Evolutionary conservation across 805 yeast species (phyloP).

Genomic region (Zygotorulaspora chibaensis): DNA sequence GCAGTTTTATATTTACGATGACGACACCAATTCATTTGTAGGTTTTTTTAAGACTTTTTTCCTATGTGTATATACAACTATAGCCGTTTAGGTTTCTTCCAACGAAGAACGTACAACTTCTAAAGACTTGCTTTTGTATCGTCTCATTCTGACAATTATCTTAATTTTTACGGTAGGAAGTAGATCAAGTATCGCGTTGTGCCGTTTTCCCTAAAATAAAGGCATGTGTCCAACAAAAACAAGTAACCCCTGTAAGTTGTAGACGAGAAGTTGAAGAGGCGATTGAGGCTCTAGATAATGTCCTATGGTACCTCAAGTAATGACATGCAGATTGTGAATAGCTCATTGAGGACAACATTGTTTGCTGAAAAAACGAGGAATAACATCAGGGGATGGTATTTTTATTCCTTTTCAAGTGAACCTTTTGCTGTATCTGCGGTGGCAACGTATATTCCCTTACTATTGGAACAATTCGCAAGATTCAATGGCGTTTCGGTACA

Average conservation of each 20-base stretch:
- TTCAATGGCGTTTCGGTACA: slow-evolving; percentile 60
- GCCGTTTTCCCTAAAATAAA: no score
- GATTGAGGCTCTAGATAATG: slow-evolving; percentile 3
- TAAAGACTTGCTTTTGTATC: no score
- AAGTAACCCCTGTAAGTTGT: neutral
- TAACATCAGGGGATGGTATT: slow-evolving; percentile 59
- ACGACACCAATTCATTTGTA: neutral
- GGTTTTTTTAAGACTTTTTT: slow-evolving; percentile 6
- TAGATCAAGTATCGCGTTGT: no score
- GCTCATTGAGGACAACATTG: slow-evolving; percentile 1
- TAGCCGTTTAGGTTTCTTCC: no score
- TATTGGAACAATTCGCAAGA: slow-evolving; percentile 68
- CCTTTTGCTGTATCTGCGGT: slow-evolving; percentile 78
- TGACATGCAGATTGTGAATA: neutral
- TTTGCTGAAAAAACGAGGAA: slow-evolving; percentile 31
- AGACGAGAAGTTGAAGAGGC: no score
- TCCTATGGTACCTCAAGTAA: slow-evolving; percentile 9
- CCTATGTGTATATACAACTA: neutral
- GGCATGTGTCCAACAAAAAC: neutral
- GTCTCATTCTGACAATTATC: no score
- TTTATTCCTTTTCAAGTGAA: slow-evolving; percentile 71
- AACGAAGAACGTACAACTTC: no score
- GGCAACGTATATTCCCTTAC: slow-evolving; percentile 70
- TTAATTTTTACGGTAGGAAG: no score
- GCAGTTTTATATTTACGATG: neutral